Evolutionary conservation across 192 early-diverging fungal genomes (phyloP), one percentile per base, ranked within the genome.

Genomic region (Podochytrium sp.): DNA sequence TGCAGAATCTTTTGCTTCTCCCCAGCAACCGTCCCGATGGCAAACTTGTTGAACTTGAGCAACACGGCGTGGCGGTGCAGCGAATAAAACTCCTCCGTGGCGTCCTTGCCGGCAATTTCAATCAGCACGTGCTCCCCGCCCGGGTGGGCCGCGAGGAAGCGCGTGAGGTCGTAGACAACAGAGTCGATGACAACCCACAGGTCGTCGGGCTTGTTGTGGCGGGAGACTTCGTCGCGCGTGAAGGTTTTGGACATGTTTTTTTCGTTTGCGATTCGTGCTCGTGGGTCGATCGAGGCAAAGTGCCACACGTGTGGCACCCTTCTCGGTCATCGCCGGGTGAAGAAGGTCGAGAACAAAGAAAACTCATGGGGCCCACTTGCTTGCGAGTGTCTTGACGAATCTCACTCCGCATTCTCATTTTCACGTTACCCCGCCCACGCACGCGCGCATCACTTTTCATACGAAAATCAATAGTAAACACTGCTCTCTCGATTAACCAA

Each of bases 21-120:
- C 25, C 76, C 78, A 12, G 37, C 40, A 58, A 85, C 76, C 29
- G 42, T 38, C 10, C 80, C 80, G 63, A 81, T 65, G 67, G 34
- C 76, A 39, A 72, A 58, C 60, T 55, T 74, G 1, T 38, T 30
- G 47, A 83, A 62, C 27, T 59, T 49, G 25, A 27, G 37, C 33
- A 70, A 38, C 7, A 60, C 39, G 38, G 47, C 29, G 50, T 62
- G 41, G 32, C 76, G 89, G 81, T 95, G 93, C 83, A 95, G 94
- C 69, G 90, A 82, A 77, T 93, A 89, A 67, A 94, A 95, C 80
- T 94, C 90, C 80, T 92, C 91, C 27, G 91, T 82, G 33, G 93
- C 93, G 78, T 95, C 93, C 16, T 78, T 84, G 47, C 93, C 93
- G 27, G 91, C 90, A 27, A 88, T 87, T 33, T 75, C 87, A 32